Evolutionary conservation across 2,329 filamentous ascomycete genomes (phyloP), one percentile per base, ranked within the genome.

Genomic region (Clarireedia sp.): DNA sequence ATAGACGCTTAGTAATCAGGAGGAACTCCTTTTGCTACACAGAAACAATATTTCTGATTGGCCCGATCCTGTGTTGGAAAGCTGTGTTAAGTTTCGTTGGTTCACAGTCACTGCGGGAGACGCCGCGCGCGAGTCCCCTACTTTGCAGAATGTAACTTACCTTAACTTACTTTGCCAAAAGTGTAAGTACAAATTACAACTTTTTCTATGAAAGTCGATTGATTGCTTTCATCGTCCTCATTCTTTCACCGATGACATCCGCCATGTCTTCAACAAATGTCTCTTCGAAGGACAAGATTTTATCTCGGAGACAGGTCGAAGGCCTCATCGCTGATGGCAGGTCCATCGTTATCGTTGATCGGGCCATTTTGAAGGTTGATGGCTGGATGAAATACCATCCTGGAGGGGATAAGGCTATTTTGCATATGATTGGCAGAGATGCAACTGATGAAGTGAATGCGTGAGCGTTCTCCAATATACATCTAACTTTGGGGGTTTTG

Each of bases 401-500:
- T 12, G 94, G 94, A 56, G 94, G 94, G 63, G 85, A 92, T 65
- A 94, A 90, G 72, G 82, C 92, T 54, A 95, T 99, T 61, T 76
- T 83, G 69, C 94, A 99, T 69, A 94, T 96, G 90, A 82, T 97
- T 58, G 90, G 90, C 59, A 83, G 87, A 72, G 90, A 96, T 81
- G 92, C 90, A 50, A 96, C 92, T 10, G 91, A 96, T 70, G 94
- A 97, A 72, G 85, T 97, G 59, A 89, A 86, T 70, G 89, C 86
- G 89, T 96, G 79, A 50, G 86, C 76, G 46, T 33, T 50, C 5
- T 33, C 50, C 37, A 16, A 49, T 23, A 17, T 47, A 8, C 37
- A 16, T 14, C 12, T 17, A 14, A 40, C 24, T 33, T 16, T 24
- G 9, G 23, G 16, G 19, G 12, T 26, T 16, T 26, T 10, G 44